Conservation (phyloP, 805 yeast genomes). For the Clavispora santaluciae region DNA sequence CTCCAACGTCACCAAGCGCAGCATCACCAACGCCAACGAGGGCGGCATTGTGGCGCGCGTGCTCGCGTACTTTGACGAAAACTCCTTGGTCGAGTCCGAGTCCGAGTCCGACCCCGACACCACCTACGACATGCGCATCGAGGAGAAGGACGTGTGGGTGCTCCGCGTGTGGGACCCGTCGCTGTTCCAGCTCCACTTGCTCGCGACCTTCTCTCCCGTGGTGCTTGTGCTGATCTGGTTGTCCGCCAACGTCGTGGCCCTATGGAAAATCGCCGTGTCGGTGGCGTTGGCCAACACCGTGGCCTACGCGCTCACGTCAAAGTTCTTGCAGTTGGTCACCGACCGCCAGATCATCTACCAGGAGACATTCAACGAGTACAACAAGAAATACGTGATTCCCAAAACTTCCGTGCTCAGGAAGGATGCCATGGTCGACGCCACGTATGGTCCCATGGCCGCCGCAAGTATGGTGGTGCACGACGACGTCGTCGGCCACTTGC, state of each 20-base stretch:
- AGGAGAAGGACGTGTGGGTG: conserved; percentile 45
- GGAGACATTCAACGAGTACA: conserved; percentile 60
- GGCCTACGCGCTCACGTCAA: conserved; percentile 36
- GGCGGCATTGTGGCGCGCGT: conserved; percentile 9
- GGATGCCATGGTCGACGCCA: conserved; percentile 61
- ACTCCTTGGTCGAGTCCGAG: conserved; percentile 15
- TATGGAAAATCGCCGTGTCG: conserved; percentile 32
- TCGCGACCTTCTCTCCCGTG: conserved; percentile 57
- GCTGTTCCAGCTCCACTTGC: conserved; percentile 46
- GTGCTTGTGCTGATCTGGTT: conserved; percentile 39
- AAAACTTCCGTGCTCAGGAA: conserved; percentile 45
- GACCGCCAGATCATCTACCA: conserved; percentile 59
- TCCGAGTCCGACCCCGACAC: conserved; percentile 20
- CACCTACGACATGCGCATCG: conserved; percentile 14
- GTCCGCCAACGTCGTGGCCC: conserved; percentile 13
- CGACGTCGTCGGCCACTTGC: conserved; percentile 17
- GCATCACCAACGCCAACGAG: conserved; percentile 9
- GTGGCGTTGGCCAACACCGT: conserved; percentile 28
- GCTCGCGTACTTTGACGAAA: conserved; percentile 13
- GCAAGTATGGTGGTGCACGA: conserved; percentile 21
- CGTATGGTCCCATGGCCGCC: conserved; percentile 32
- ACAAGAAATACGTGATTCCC: conserved; percentile 59
- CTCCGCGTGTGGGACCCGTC: conserved; percentile 67
- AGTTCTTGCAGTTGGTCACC: conserved; percentile 42
- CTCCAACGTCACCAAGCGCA: conserved; percentile 19